These are phyloP conservation scores for Caryopteris hybrid DNA, from an alignment of 305 asterid genomes.

Conservation along the genomic window DNA sequence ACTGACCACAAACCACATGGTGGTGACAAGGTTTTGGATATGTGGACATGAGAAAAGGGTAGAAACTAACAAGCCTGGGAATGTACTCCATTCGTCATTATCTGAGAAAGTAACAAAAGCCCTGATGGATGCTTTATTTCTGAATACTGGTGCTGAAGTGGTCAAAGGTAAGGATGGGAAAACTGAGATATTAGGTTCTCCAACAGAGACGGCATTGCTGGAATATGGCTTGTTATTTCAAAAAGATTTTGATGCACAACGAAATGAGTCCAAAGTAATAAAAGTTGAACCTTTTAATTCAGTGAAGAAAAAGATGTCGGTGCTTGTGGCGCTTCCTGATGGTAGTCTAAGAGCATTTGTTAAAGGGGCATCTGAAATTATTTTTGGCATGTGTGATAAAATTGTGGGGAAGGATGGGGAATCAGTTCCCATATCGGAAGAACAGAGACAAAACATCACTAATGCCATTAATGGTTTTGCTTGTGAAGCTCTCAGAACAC, in stretches of 20 bases:
- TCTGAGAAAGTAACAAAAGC: conserved; percentile 33
- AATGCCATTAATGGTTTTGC: conserved; percentile 56
- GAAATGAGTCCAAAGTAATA: conserved; percentile 34
- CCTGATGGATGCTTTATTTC: conserved; percentile 51
- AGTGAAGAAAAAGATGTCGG: conserved; percentile 74
- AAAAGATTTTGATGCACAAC: conserved; percentile 30
- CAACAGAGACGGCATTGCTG: conserved; percentile 76
- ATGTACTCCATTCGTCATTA: conserved; percentile 23
- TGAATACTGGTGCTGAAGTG: conserved; percentile 67
- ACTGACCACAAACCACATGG: conserved; percentile 81
- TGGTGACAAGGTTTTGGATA: conserved; percentile 57
- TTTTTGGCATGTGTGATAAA: conserved; percentile 58
- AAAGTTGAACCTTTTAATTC: conserved; percentile 83
- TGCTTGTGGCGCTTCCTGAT: conserved; percentile 47
- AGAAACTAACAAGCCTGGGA: conserved; percentile 22
- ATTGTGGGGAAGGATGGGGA: conserved; percentile 50
- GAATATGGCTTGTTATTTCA: conserved; percentile 53
- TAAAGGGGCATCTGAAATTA: conserved; percentile 80
- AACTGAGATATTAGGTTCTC: conserved; percentile 57
- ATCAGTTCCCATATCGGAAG: conserved; percentile 42
- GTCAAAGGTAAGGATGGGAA: conserved; percentile 55
- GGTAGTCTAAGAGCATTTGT: conserved; percentile 49
- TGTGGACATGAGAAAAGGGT: conserved; percentile 51
- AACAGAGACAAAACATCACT: conserved; percentile 40
- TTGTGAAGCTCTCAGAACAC: conserved; percentile 65